Base-by-base conservation (phyloP, 805 yeast genomes). In the Suhomyces prunicola region DNA sequence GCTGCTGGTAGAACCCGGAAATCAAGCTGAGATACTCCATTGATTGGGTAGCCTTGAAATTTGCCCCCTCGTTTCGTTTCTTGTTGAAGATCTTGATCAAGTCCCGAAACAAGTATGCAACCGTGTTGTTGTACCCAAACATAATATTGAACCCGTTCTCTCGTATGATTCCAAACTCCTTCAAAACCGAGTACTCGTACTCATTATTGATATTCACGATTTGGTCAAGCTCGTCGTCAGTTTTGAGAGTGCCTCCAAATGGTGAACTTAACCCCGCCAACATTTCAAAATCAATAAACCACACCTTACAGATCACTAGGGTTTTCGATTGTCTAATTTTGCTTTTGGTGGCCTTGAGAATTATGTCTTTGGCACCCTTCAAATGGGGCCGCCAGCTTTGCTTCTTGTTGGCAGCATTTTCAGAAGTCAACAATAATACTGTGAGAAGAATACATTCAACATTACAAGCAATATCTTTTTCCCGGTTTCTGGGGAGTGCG, bases 391-490 rank as follows among this genome's bases (percentile, higher is more conserved):
- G 69, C 90, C 89, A 85, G 53, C 78, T 77, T 53, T 79, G 80
- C 50, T 74, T 73, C 12, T 75, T 70, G 6, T 82, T 78, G 12
- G 81, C 67, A 0, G 87, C 86, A 55, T 83, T 82, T 39, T 83
- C 82, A 1, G 85, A 76, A 1, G 91, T 86, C 29, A 87, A 71
- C 31, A 87, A 65, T n/a, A 87, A 71, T 1, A 86, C 87, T 0
- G 91, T 86, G 22, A 87, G 64, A 9, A 86, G 74, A 50, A 87
- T 79, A 0, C 87, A 83, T 58, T 86, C 92, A n/a, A 85, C 81
- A 59, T 84, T 84, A 35, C 76, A 60, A 6, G 68, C 57, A 24
- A 76, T 50, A 17, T 54, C 57, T 29, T 57, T 60, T 29, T 61
- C 61, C n/a, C 62, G 57, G 17, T 60, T 58, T 35, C 56, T 50